These are phyloP conservation scores for Camelina hispida DNA, from an alignment of 345 rosid genomes.

Conservation along the genomic window DNA sequence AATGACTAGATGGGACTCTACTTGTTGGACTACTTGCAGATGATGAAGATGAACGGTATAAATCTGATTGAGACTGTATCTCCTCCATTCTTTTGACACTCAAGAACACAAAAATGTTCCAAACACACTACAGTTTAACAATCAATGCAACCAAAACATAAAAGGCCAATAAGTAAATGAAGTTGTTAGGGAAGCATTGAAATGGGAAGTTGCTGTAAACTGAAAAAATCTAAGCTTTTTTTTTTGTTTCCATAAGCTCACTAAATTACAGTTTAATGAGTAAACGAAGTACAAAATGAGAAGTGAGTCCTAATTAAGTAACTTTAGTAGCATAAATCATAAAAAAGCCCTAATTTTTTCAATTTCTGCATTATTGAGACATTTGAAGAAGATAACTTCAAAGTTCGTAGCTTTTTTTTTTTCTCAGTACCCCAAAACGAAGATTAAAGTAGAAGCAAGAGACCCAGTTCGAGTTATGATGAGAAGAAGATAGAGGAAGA, in stretches of 20 bases:
- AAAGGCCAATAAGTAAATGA: slow-evolving; percentile 16
- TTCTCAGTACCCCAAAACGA: slow-evolving; percentile 34
- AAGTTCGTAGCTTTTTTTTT: slow-evolving; percentile 20
- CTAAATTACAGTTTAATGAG: slow-evolving; percentile 24
- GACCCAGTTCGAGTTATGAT: slow-evolving; percentile 9
- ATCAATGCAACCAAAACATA: slow-evolving; percentile 9
- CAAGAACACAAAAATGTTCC: slow-evolving; percentile 32
- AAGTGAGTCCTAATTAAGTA: slow-evolving; percentile 32
- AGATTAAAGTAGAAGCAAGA: slow-evolving; percentile 15
- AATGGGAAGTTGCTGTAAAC: slow-evolving; percentile 2
- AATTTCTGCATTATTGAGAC: slow-evolving; percentile 14
- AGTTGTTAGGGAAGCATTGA: neutral
- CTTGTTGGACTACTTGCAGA: slow-evolving; percentile 98
- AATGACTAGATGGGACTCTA: slow-evolving; percentile 93
- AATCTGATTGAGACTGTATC: slow-evolving; percentile 94
- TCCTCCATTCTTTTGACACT: slow-evolving; percentile 70
- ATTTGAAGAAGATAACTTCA: slow-evolving; percentile 20
- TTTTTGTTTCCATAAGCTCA: slow-evolving; percentile 31
- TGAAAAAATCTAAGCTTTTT: slow-evolving; percentile 10
- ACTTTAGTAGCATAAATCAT: neutral
- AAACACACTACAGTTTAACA: slow-evolving; percentile 22
- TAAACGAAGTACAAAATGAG: slow-evolving; percentile 9
- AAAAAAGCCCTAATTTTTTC: slow-evolving; percentile 20
- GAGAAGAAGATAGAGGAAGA: slow-evolving; percentile 19
- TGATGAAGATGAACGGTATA: slow-evolving; percentile 95